These are phyloP conservation scores for Aegilops sharonensis DNA, from an alignment of 176 grass and related monocot genomes.

Conservation along the genomic window DNA sequence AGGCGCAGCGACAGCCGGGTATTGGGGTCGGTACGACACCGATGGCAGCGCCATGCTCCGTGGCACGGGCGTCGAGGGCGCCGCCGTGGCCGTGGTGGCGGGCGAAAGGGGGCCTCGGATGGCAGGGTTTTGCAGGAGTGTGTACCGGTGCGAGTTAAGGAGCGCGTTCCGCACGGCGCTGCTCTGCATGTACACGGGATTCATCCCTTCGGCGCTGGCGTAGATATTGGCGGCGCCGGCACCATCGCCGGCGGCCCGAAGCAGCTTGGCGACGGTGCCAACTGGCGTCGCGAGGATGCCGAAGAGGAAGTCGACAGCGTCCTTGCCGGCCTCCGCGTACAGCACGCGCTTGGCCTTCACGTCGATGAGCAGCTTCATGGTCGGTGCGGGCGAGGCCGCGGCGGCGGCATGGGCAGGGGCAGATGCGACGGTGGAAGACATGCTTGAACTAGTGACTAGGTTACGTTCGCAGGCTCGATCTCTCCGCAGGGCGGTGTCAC, in stretches of 20 bases:
- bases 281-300: slow-evolving; percentile 27
- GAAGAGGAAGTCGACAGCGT: slow-evolving; percentile 52
- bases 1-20: too few relatives aligned
- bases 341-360: slow-evolving; percentile 24
- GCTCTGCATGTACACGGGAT: slow-evolving; percentile 35
- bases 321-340: slow-evolving; percentile 34
- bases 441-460: not conserved
- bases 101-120: not conserved
- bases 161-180: slow-evolving; percentile 7
- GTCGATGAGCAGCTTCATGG: slow-evolving; percentile 45
- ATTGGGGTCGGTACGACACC: too few relatives aligned
- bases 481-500: too few relatives aligned
- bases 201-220: slow-evolving; percentile 26
- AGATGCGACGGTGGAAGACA: not conserved
- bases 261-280: slow-evolving; percentile 6
- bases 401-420: not conserved
- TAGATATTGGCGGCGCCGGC: not conserved
- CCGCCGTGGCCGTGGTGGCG: not conserved
- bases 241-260: not conserved
- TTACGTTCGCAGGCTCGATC: too few relatives aligned
- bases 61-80: not conserved
- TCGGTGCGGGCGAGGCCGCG: not conserved
- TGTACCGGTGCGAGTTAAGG: slow-evolving; percentile 6
- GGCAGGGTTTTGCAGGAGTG: not conserved
- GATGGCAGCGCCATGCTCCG: too few relatives aligned